Base-by-base conservation (phyloP, 768 basidiomycete genomes). In the Collybia sordida region DNA sequence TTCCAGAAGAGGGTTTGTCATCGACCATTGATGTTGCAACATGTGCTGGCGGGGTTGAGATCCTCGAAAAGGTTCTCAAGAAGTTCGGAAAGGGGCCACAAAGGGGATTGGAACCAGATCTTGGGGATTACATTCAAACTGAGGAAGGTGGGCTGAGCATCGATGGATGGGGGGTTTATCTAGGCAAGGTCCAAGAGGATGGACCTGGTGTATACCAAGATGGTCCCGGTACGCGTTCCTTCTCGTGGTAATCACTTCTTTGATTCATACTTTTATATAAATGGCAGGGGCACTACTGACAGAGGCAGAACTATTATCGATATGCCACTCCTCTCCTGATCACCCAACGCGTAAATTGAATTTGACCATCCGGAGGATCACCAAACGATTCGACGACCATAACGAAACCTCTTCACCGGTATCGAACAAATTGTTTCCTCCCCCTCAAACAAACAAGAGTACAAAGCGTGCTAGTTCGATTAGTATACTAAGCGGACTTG, bases 391-490 rank as follows among this genome's bases (percentile, higher is more conserved):
- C 18, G 75, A 78, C 34, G 75, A 78, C 23, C 68, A 66, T 18
- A 72, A 71, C 43, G 59, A 60, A 27, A 71, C 72, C 50, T 58
- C 64, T 5, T 68, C 72, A n/a, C 70, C 69, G 9, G 58, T 27
- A 18, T 60, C 66, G 34, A 48, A 50, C 25, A 66, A 58, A 23
- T 58, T 60, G 24, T 59, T 64, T 14, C 46, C 37, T 31, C 50
- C 62, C 17, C 58, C 52, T 7, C 50, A 53, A 47, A 73, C 58
- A 25, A 64, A 57, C 54, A 81, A 81, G 62, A 82, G 81, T 54
- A 82, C 86, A 58, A 95, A 97, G 59, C 88, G 97, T 18, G 97
- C 97, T 1, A 96, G 93, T 61, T 90, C 93, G 0, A 83, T 98
- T 64, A 96, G 93, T 66, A 82, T 99, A 54, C 85, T 99, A 63